Evolutionary conservation across 768 basidiomycete genomes (phyloP).

Genomic region (Tricholoma saponaceum): DNA sequence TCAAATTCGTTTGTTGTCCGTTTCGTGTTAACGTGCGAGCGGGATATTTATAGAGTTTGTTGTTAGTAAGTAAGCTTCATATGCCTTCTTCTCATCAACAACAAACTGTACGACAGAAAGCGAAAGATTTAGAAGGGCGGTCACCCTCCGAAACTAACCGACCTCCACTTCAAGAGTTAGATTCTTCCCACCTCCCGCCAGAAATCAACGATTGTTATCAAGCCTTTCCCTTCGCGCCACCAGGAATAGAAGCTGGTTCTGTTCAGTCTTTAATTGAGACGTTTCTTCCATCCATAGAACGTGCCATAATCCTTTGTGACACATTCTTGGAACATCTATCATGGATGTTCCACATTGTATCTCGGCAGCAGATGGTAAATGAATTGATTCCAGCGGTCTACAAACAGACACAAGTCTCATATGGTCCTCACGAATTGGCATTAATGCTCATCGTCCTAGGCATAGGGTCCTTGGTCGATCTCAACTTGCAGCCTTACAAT

Average conservation of each 20-base stretch:
- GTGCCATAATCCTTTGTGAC: slow-evolving; percentile 40
- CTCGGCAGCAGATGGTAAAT: slow-evolving; percentile 39
- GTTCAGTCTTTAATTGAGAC: slow-evolving; percentile 39
- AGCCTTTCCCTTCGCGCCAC: slow-evolving; percentile 42
- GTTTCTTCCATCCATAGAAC: slow-evolving; percentile 40
- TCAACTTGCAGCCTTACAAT: slow-evolving; percentile 41
- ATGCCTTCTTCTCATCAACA: neutral
- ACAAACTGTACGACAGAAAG: slow-evolving; percentile 15
- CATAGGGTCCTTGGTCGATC: slow-evolving; percentile 46
- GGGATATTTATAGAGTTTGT: slow-evolving; percentile 30
- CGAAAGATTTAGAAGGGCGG: slow-evolving; percentile 19
- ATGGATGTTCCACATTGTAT: slow-evolving; percentile 49
- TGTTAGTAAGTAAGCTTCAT: slow-evolving; percentile 29
- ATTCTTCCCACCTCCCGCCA: slow-evolving; percentile 40
- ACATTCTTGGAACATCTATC: slow-evolving; percentile 45
- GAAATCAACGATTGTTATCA: slow-evolving; percentile 39
- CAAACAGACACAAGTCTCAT: slow-evolving; percentile 29
- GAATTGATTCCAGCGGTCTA: slow-evolving; percentile 45
- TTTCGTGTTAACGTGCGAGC: neutral
- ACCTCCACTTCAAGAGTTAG: slow-evolving; percentile 31
- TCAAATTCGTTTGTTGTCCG: neutral
- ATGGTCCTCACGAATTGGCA: slow-evolving; percentile 48
- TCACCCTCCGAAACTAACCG: slow-evolving; percentile 4
- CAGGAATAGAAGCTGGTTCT: slow-evolving; percentile 26
- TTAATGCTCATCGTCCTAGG: slow-evolving; percentile 43